A percentile compares a stretch with the other conserved stretches of the same genome.
These are phyloP conservation scores for Aspergillus affinis DNA, from an alignment of 495 filamentous ascomycete species.

Conservation along the genomic window DNA sequence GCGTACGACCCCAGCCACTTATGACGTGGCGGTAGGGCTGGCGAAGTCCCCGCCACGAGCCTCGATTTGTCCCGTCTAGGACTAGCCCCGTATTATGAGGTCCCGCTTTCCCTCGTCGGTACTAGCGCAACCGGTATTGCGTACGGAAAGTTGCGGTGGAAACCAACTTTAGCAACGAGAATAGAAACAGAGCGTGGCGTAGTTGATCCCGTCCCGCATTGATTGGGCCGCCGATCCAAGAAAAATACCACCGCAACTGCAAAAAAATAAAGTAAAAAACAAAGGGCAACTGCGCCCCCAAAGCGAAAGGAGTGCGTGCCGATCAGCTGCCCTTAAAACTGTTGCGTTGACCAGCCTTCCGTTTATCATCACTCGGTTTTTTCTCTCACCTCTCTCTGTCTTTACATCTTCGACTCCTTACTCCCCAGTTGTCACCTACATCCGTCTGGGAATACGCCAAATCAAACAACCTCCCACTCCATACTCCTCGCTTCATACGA, in stretches of 20 bases:
- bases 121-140: too few relatives aligned
- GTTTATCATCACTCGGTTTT: neutral
- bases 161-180: slow-evolving; percentile 1
- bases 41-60: slow-evolving; percentile 17
- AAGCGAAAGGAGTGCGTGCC: neutral
- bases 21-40: slow-evolving; percentile 24
- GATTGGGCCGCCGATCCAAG: slow-evolving; percentile 9
- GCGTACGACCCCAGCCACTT: slow-evolving; percentile 18
- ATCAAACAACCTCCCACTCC: neutral
- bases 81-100: slow-evolving; percentile 5
- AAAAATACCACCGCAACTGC: neutral
- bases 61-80: slow-evolving; percentile 10
- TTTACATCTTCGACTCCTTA: neutral
- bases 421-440: neutral
- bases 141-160: slow-evolving; percentile 5
- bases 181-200: slow-evolving; percentile 18
- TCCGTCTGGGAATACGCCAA: neutral
- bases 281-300: neutral
- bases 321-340: neutral
- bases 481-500: neutral
- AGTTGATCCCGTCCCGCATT: neutral
- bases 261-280: neutral
- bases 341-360: neutral
- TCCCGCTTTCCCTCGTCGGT: neutral
- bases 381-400: neutral